Evolutionary conservation across 371 early-diverging fungal genomes (phyloP).

Genomic region (Lichtheimia ornata): DNA sequence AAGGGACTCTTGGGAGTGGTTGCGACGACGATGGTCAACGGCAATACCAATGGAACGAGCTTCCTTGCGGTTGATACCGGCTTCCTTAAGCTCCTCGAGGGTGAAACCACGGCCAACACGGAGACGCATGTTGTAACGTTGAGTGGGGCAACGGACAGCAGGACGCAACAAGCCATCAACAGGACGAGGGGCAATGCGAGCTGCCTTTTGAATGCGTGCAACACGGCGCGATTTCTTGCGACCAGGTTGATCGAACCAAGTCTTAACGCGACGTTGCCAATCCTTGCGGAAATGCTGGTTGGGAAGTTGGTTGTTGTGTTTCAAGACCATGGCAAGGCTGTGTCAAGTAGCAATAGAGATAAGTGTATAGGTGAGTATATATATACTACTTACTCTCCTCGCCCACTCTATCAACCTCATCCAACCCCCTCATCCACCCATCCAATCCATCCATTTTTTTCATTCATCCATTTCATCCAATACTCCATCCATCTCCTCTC

Average conservation of each 20-base stretch:
- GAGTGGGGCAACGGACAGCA: conserved; percentile 96
- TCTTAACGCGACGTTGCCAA: conserved; percentile 97
- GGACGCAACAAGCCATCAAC: conserved; percentile 97
- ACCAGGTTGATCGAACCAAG: conserved; percentile 99
- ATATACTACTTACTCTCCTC: not conserved
- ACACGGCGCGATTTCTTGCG: conserved; percentile 91
- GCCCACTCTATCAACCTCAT: not conserved
- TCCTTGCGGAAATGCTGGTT: conserved; percentile 99
- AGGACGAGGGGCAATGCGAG: conserved; percentile 95
- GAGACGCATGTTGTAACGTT: conserved; percentile 99
- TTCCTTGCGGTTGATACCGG: conserved; percentile 93
- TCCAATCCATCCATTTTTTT: not conserved
- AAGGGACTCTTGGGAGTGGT: conserved; percentile 95
- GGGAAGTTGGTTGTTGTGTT: conserved; percentile 99
- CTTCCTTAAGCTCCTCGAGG: conserved; percentile 96
- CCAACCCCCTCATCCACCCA: conserved; percentile 12
- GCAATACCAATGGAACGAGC: conserved; percentile 98
- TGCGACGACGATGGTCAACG: conserved; percentile 98
- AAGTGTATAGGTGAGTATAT: not conserved
- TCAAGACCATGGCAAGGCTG: conserved; percentile 61
- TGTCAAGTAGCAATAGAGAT: not conserved
- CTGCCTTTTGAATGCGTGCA: conserved; percentile 94
- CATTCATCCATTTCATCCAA: not conserved
- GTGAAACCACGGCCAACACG: conserved; percentile 99
- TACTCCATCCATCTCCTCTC: too few species aligned